Base-by-base conservation (phyloP, 2,329 filamentous ascomycete genomes). In the Scortechinia acanthostroma region DNA sequence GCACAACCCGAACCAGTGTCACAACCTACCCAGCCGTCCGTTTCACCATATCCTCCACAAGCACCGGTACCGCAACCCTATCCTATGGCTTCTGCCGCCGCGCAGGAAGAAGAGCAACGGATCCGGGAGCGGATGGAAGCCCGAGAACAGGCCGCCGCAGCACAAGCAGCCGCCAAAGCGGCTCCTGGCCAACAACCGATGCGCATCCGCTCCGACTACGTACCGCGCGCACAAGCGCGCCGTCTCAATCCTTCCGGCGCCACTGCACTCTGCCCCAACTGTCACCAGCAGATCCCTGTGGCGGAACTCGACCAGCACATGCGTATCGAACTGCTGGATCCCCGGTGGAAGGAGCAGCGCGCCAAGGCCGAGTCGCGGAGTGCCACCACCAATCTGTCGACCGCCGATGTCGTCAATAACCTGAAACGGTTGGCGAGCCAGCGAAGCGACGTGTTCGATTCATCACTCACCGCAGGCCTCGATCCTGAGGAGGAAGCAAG, bases 281-380 rank as follows among this genome's bases (percentile, higher is more conserved):
- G 81, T 63, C 71, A 74, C 47, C 78, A 83, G 56, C 69, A 73
- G 48, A 77, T 85, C 42, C 77, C 78, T 14, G 69, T 76, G 46
- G 69, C 35, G 17, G 35, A 40, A 52, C 53, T 51, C 52, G 48
- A 47, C 23, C 35, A 30, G 33, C 5, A 21, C 42, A 23, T 50
- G 76, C 35, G 35, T 40, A 73, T 97, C 59, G 91, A 97, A 65
- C 76, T 96, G 42, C 77, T 96, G 48, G 91, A 97, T 60, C 91
- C 91, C 1, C 80, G 86, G 48, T 97, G 91, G 91, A 95, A 95
- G 61, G 91, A 96, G 60, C 91, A 97, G 61, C 89, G 90, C 53
- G 86, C 88, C 47, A 95, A 95, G 61, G 82, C 88, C 15, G 89
- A 95, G 42, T 81, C 86, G 13, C 84, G 91, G 50, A 88, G 86